Conservation (phyloP, 2,329 filamentous ascomycete genomes). For the Fusarium sarcochroum region DNA sequence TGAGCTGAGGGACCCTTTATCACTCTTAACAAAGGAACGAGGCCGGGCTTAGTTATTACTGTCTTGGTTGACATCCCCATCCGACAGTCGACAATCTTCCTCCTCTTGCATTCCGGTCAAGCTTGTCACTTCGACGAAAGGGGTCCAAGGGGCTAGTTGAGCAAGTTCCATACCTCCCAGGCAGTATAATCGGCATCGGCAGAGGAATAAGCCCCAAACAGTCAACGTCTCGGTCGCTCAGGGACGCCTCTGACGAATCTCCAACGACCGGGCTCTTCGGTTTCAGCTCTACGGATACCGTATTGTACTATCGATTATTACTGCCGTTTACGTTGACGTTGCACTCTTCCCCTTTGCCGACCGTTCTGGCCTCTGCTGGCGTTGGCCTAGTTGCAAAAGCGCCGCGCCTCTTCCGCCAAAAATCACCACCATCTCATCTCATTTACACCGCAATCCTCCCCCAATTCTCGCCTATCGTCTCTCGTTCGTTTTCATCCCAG, state of each 20-base stretch:
- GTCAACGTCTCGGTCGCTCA: slow-evolving; percentile 25
- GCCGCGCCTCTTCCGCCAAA: slow-evolving; percentile 29
- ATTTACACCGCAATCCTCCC: slow-evolving; percentile 38
- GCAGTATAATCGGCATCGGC: slow-evolving; percentile 14
- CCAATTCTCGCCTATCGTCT: slow-evolving; percentile 20
- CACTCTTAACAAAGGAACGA: slow-evolving; percentile 27
- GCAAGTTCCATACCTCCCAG: neutral
- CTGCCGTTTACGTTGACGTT: slow-evolving; percentile 19
- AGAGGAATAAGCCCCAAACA: slow-evolving; percentile 27
- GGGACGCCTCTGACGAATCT: slow-evolving; percentile 40
- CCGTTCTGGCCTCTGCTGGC: slow-evolving; percentile 43
- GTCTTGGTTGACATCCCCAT: slow-evolving; percentile 5
- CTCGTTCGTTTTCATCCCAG: slow-evolving; percentile 18
- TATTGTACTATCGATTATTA: slow-evolving; percentile 5
- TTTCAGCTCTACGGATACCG: slow-evolving; percentile 31
- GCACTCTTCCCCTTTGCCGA: slow-evolving; percentile 25
- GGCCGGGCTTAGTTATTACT: slow-evolving; percentile 3
- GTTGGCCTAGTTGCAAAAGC: slow-evolving; percentile 36
- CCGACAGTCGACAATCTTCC: slow-evolving; percentile 2
- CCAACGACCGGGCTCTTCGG: slow-evolving; percentile 25
- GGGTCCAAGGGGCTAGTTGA: slow-evolving; percentile 1
- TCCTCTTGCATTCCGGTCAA: slow-evolving; percentile 24
- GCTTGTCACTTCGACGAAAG: slow-evolving; percentile 12
- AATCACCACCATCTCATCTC: slow-evolving; percentile 22
- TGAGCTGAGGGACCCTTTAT: neutral